Percentiles rank a stretch among this genome's conserved stretches.
These are phyloP conservation scores for Lactarius trivialis DNA, from an alignment of 768 basidiomycete genomes.

Conservation along the genomic window DNA sequence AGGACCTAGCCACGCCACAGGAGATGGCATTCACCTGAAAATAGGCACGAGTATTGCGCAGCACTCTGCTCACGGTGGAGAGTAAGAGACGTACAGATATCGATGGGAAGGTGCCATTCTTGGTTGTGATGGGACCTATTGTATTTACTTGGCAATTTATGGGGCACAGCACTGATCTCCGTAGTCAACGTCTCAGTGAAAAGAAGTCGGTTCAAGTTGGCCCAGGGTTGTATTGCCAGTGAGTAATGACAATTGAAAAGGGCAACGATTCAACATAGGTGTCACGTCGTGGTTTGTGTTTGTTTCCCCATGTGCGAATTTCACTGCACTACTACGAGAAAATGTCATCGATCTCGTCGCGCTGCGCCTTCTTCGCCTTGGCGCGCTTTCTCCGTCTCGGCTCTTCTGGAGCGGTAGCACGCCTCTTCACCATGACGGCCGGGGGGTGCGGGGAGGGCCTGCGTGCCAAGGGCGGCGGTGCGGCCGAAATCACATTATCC, in stretches of 20 bases:
- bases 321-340: constrained; percentile 10
- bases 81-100: background rate
- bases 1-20: too few relatives aligned
- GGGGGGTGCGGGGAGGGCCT: background rate
- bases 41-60: background rate
- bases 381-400: background rate
- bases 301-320: background rate
- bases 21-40: background rate
- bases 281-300: background rate
- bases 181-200: too few relatives aligned
- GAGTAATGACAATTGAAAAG: background rate
- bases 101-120: background rate
- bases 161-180: too few relatives aligned
- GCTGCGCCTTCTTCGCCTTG: constrained; percentile 1
- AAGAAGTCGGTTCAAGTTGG: too few relatives aligned
- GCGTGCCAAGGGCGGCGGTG: background rate
- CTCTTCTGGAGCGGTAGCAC: background rate
- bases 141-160: too few relatives aligned
- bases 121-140: too few relatives aligned
- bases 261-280: background rate
- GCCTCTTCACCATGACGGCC: constrained; percentile 12
- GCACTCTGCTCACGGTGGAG: background rate
- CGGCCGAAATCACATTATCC: background rate
- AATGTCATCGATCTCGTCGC: constrained; percentile 23
- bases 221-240: too few relatives aligned